Conservation (phyloP, 2,329 filamentous ascomycete genomes). For the Clonostachys byssicola region DNA sequence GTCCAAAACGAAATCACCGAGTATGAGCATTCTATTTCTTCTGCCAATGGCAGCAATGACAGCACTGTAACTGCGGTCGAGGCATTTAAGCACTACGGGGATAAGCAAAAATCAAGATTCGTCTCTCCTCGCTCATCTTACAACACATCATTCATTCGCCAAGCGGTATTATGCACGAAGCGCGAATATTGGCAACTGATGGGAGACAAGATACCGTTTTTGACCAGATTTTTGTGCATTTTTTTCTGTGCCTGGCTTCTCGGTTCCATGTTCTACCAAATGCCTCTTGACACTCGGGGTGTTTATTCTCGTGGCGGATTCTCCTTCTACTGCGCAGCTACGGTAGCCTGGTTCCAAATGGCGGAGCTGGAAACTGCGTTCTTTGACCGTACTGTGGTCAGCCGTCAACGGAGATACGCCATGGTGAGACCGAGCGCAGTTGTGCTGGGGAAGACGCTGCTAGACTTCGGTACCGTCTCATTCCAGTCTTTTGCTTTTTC, state of each 20-base stretch:
- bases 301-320: slow-evolving; percentile 52
- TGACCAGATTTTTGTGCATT: slow-evolving; percentile 54
- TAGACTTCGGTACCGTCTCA: slow-evolving; percentile 33
- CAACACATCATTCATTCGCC: slow-evolving; percentile 66
- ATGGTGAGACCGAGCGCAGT: slow-evolving; percentile 25
- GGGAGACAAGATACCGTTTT: slow-evolving; percentile 66
- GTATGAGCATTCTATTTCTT: not conserved
- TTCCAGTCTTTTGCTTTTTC: slow-evolving; percentile 30
- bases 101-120: slow-evolving; percentile 57
- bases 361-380: slow-evolving; percentile 46
- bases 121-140: slow-evolving; percentile 64
- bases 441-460: slow-evolving; percentile 23
- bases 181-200: slow-evolving; percentile 72
- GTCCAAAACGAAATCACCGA: slow-evolving; percentile 50
- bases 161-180: slow-evolving; percentile 61
- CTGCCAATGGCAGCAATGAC: not conserved
- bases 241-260: slow-evolving; percentile 56
- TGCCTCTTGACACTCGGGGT: slow-evolving; percentile 39
- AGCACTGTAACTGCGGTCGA: not conserved
- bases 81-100: not conserved
- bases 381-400: slow-evolving; percentile 28
- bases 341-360: slow-evolving; percentile 55
- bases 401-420: slow-evolving; percentile 26
- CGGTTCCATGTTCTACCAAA: slow-evolving; percentile 55
- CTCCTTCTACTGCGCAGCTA: slow-evolving; percentile 55